Base-by-base conservation (phyloP, 306 rosid genomes). In the Lathyrus tuberosus region DNA sequence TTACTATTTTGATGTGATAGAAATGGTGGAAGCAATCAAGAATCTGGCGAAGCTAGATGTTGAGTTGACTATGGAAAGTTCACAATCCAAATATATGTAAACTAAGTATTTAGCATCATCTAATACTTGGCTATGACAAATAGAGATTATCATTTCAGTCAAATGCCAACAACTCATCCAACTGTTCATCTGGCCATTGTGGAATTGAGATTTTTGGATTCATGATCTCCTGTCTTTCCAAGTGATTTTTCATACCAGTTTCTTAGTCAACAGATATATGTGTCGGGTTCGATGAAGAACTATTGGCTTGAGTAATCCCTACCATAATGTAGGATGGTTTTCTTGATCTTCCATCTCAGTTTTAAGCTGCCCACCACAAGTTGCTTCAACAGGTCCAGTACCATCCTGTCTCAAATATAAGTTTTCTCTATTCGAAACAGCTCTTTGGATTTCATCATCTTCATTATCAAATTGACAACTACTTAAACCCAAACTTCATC, bases 161-260 rank as follows among this genome's bases (percentile, higher is more conserved):
- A n/a, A 85, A 84, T 10, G 71, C 87, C 22, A 82, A 81, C 58
- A 86, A 90, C 76, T 75, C 85, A 72, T 93, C 88, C 68, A 90
- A 84, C 80, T 93, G 90, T 75, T 93, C 98, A 42, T 90, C 96
- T 30, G 98, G 90, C 93, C 96, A 90, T 44, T 81, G 81, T 1
- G 88, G 94, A 60, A 84, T 70, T 18, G 84, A 72, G 47, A 72
- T 44, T 59, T 11, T 71, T 28, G 73, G 53, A 78, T 77, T 78
- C 59, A 13, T 59, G 35, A 67, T 49, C 63, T 75, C 76, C 43
- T 54, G 68, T 22, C 41, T 67, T 71, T 75, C 77, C 37, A 52
- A 54, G 37, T 46, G 78, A 31, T 22, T 44, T 33, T 18, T 28
- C 62, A 9, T 44, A 69, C 46, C 80, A 33, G 18, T 43, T 71